Base-by-base conservation (phyloP, 805 yeast genomes). In the Metschnikowia reukaufii region DNA sequence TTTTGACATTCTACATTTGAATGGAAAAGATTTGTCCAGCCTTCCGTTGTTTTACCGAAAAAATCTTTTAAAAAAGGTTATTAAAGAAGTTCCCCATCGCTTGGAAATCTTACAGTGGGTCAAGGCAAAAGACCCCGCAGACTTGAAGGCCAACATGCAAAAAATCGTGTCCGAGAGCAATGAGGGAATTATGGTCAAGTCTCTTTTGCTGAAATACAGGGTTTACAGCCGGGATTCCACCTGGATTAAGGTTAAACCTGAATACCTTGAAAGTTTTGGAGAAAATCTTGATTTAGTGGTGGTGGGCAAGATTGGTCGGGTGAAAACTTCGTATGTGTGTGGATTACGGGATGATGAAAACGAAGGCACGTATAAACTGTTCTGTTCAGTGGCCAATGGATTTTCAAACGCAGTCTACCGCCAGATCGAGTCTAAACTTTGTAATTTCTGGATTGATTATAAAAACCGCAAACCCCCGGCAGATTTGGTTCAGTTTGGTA, bases 161-260 rank as follows among this genome's bases (percentile, higher is more conserved):
- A 63, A 69, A 27, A 88, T 87, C 0, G 79, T 91, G 2, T 72
- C 72, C 2, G 70, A 70, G 32, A 76, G 85, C 41, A 78, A 88
- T 17, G 99, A 92, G 63, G 99, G 99, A 0, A 68, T 92, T 7
- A 79, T 92, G 45, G 65, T 92, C 33, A 92, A 92, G 60, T 76
- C 82, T 51, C 77, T 82, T 0, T 63, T 68, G 10, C 74, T 86
- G 2, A 66, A 62, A 13, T 92, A 92, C 61, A 61, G 66, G 2
- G 73, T 86, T 13, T 88, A 81, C n/a, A 77, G 75, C 29, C 68
- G 89, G 41, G 73, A 75, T 36, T 78, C 76, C 15, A 66, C 74
- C n/a, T 92, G 97, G 96, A 70, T 89, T 13, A 92, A 92, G 59
- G 78, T 92, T 2, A 92, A 92, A 62, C 98, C 98, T 0, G 97